Evolutionary conservation across 768 basidiomycete species (phyloP).

Genomic region (Kwoniella sp.): DNA sequence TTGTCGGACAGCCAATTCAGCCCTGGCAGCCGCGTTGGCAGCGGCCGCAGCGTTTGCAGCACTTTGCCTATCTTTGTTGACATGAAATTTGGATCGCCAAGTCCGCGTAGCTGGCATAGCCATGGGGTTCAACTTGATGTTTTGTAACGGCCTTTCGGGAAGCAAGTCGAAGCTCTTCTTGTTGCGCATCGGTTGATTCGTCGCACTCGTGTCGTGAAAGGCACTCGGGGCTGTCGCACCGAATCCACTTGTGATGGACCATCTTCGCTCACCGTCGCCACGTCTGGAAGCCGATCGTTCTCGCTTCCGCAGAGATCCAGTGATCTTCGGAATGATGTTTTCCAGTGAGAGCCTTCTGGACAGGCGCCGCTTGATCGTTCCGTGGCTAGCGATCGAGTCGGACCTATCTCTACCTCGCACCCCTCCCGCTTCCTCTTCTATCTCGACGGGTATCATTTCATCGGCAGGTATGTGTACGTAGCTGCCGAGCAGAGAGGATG

Average conservation of each 20-base stretch:
- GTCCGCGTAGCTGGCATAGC: constrained; percentile 24
- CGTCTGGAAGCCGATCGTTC: background rate
- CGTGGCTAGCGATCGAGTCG: constrained; percentile 1
- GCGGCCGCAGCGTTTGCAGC: background rate
- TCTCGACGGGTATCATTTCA: background rate
- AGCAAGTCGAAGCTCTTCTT: background rate
- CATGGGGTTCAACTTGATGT: constrained; percentile 2
- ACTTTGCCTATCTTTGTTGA: constrained; percentile 10
- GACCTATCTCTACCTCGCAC: constrained; percentile 2
- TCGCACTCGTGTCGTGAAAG: background rate
- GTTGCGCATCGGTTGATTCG: background rate
- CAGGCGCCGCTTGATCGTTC: constrained; percentile 2
- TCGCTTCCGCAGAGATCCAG: constrained; percentile 22
- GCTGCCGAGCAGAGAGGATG: constrained; percentile 7
- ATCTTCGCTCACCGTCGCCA: constrained; percentile 14
- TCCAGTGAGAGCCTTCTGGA: constrained; percentile 22
- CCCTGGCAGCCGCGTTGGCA: constrained; percentile 7
- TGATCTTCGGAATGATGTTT: constrained; percentile 15
- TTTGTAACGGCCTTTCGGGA: background rate
- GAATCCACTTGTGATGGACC: constrained; percentile 12
- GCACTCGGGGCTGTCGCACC: background rate
- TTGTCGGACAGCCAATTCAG: constrained; percentile 7
- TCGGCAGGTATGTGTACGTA: background rate
- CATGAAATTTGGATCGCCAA: constrained; percentile 27
- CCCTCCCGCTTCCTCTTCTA: background rate